Percentiles rank a stretch among this genome's conserved stretches.
Evolutionary conservation across 1,284 basidiomycete species (phyloP).

Genomic region (Sanghuangporus baumii): DNA sequence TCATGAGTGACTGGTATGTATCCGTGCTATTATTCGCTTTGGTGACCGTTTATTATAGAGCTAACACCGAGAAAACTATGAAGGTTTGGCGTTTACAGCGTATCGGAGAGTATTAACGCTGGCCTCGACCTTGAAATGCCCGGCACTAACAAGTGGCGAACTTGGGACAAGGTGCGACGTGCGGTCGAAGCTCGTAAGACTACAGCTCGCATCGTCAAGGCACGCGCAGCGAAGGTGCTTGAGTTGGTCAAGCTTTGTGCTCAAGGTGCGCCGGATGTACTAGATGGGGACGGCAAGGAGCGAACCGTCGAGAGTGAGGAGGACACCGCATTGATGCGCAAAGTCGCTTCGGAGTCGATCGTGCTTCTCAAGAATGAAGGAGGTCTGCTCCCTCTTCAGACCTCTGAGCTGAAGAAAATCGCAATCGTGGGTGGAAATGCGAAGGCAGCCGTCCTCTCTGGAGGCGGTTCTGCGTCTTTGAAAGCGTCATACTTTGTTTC

Average conservation of each 20-base stretch:
- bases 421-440: conserved; percentile 78
- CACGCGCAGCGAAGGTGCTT: conserved; percentile 60
- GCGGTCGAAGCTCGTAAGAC: conserved; percentile 61
- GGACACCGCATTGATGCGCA: conserved; percentile 56
- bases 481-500: conserved; percentile 68
- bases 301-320: conserved; percentile 53
- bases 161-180: conserved; percentile 57
- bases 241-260: conserved; percentile 62
- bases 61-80: not conserved
- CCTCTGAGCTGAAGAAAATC: conserved; percentile 51
- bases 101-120: conserved; percentile 62
- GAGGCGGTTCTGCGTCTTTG: conserved; percentile 72
- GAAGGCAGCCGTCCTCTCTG: conserved; percentile 59
- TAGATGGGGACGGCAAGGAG: conserved; percentile 64
- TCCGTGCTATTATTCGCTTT: not conserved
- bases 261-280: conserved; percentile 53
- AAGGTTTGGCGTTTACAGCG: conserved; percentile 66
- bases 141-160: conserved; percentile 64
- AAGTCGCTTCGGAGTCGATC: conserved; percentile 58
- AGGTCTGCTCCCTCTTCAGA: conserved; percentile 54
- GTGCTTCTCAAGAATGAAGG: conserved; percentile 71
- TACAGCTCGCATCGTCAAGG: conserved; percentile 57
- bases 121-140: conserved; percentile 81
- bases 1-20: conserved; percentile 77
- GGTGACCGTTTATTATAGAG: not conserved